These are phyloP conservation scores for Coniophora puteana DNA, from an alignment of 1,284 basidiomycete genomes.

Conservation along the genomic window DNA sequence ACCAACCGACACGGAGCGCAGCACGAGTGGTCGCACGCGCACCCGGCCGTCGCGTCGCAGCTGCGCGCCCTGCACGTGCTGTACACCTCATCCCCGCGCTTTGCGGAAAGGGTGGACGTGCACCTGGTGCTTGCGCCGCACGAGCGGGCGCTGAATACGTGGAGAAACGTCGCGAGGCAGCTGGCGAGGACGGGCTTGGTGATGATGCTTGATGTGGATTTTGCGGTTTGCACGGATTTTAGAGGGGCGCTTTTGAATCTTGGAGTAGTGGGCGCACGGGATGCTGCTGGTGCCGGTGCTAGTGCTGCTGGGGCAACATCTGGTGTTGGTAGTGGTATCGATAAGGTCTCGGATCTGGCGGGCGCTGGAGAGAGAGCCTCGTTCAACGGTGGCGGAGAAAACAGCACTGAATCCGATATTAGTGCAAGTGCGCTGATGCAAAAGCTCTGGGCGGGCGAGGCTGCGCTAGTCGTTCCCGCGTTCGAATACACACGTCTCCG, in stretches of 20 bases:
- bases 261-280: slow-evolving; percentile 31
- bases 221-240: slow-evolving; percentile 79
- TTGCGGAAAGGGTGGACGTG: slow-evolving; percentile 74
- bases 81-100: slow-evolving; percentile 59
- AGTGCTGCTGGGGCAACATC: no score
- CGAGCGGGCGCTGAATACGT: slow-evolving; percentile 81
- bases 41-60: no score
- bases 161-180: slow-evolving; percentile 79
- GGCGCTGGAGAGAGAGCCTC: slow-evolving; percentile 9
- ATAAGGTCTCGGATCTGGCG: no score
- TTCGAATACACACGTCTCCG: slow-evolving; percentile 69
- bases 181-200: slow-evolving; percentile 78
- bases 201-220: slow-evolving; percentile 89
- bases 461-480: slow-evolving; percentile 74
- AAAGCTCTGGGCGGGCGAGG: slow-evolving; percentile 46
- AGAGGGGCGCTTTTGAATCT: slow-evolving; percentile 44
- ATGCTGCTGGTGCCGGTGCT: no score
- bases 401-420: no score
- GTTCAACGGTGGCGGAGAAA: slow-evolving; percentile 14
- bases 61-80: slow-evolving; percentile 61
- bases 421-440: slow-evolving; percentile 29
- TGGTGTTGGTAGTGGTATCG: slow-evolving; percentile 25
- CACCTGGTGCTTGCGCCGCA: slow-evolving; percentile 84
- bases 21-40: no score
- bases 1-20: no score